phyloP scores from a whole-genome alignment of 2,329 filamentous ascomycete genomes.

The Aspergillus nomiae region DNA sequence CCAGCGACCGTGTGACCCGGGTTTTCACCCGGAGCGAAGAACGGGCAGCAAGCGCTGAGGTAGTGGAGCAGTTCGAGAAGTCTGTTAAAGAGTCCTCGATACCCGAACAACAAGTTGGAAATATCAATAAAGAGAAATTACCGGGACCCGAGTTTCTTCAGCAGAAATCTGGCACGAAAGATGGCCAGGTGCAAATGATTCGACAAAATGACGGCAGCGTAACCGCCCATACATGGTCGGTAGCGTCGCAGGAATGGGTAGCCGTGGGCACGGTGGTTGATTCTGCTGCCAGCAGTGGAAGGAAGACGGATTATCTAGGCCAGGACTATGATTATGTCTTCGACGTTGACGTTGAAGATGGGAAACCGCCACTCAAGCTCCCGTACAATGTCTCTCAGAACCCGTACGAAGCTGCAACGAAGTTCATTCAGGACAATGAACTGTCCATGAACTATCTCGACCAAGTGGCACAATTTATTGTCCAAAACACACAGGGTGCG shows the following conservation, averaged over 20 bases:
- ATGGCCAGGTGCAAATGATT: slow-evolving; percentile 94
- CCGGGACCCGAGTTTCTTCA: slow-evolving; percentile 85
- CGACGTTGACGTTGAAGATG: slow-evolving; percentile 93
- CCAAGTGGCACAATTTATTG: slow-evolving; percentile 89
- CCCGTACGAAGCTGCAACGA: slow-evolving; percentile 86
- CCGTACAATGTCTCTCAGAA: slow-evolving; percentile 92
- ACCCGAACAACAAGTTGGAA: slow-evolving; percentile 78
- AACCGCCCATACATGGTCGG: slow-evolving; percentile 86
- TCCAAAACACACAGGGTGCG: slow-evolving; percentile 83
- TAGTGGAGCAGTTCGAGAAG: slow-evolving; percentile 74
- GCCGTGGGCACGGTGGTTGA: slow-evolving; percentile 95
- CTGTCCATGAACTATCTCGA: slow-evolving; percentile 85
- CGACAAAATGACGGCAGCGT: slow-evolving; percentile 77
- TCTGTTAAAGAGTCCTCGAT: slow-evolving; percentile 82
- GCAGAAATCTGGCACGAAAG: slow-evolving; percentile 84
- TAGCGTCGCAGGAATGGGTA: slow-evolving; percentile 71
- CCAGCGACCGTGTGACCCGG: slow-evolving; percentile 83
- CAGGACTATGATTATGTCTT: slow-evolving; percentile 96
- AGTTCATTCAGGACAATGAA: slow-evolving; percentile 87
- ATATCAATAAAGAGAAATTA: slow-evolving; percentile 88
- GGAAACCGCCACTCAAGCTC: slow-evolving; percentile 88
- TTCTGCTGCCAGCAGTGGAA: slow-evolving; percentile 77
- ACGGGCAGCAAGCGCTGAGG: slow-evolving; percentile 68
- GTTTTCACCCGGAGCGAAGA: slow-evolving; percentile 76
- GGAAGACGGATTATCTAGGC: slow-evolving; percentile 74